Evolutionary conservation across 257 asterid species (phyloP).

Genomic region (Nyctanthes arbortristis): DNA sequence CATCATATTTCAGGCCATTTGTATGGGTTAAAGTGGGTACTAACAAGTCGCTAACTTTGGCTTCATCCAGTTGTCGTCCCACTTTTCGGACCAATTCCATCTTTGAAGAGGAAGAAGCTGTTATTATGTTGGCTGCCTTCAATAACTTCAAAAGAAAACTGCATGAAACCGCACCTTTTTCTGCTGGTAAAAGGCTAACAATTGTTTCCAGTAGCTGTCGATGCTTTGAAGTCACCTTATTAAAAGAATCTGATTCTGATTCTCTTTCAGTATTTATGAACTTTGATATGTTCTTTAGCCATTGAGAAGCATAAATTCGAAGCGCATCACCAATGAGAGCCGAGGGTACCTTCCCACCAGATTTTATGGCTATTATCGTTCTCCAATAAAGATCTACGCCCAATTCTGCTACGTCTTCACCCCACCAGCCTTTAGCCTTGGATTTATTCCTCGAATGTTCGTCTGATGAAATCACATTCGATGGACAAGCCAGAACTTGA

Average conservation of each 20-base stretch:
- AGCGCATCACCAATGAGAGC: conserved; percentile 70
- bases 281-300: conserved; percentile 63
- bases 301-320: conserved; percentile 61
- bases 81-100: conserved; percentile 59
- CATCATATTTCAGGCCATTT: conserved; percentile 48
- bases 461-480: conserved; percentile 52
- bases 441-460: conserved; percentile 50
- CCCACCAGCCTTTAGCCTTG: conserved; percentile 71
- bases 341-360: conserved; percentile 65
- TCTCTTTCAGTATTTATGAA: conserved; percentile 29
- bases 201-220: conserved; percentile 74
- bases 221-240: conserved; percentile 48
- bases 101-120: conserved; percentile 70
- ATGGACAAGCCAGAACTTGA: conserved; percentile 59
- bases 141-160: conserved; percentile 72
- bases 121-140: conserved; percentile 69
- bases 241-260: conserved; percentile 20
- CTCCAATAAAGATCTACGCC: conserved; percentile 91
- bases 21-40: conserved; percentile 52
- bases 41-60: conserved; percentile 61
- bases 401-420: conserved; percentile 75
- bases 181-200: conserved; percentile 72
- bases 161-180: conserved; percentile 71
- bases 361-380: conserved; percentile 70
- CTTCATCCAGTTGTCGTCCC: conserved; percentile 77